Evolutionary conservation across 2,329 filamentous ascomycete species (phyloP), one percentile per base, ranked within the genome.

Genomic region (Colletotrichum sansevieriae): DNA sequence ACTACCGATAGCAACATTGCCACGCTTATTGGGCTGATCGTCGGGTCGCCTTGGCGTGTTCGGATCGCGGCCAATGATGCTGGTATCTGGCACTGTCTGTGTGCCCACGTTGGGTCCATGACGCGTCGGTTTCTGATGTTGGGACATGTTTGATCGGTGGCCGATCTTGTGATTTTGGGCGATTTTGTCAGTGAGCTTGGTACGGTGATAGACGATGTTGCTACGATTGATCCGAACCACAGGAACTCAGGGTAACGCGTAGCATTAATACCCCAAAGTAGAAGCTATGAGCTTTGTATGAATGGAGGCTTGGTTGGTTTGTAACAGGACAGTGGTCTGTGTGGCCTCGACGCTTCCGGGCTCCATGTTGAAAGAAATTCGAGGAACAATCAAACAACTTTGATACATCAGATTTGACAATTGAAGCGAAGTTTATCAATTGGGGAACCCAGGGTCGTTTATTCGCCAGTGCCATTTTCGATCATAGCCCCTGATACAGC

Each of bases 251-350:
- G 61, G 15, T 9, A 46, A 29, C 46, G 20, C 18, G 12, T 11
- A 12, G 12, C 11, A 55, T 65, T 65, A 59, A 65, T 59, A 68
- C 8, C 33, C 15, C 35, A 47, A 33, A 2, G 15, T 7, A 39
- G 25, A 12, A 55, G 43, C 13, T 12, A 3, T 22, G 11, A 18
- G 15, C 11, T 37, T 49, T 66, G 22, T 62, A n/a, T 8, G 3
- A 3, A 15, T 35, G 29, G 15, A 39, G 4, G 33, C 43, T 43
- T 44, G 18, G 13, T 12, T 13, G 3, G 4, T 7, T 25, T 59
- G 33, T 52, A 18, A 29, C 11, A 47, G 12, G 37, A 29, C 33
- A 55, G 37, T 10, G n/a, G 13, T 15, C 46, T 51, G 4, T 20
- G 20, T 13, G 2, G 13, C 11, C 33, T 20, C n/a, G 46, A 29